Evolutionary conservation across 192 early-diverging fungal species (phyloP).

Genomic region (Irineochytrium annulatum): DNA sequence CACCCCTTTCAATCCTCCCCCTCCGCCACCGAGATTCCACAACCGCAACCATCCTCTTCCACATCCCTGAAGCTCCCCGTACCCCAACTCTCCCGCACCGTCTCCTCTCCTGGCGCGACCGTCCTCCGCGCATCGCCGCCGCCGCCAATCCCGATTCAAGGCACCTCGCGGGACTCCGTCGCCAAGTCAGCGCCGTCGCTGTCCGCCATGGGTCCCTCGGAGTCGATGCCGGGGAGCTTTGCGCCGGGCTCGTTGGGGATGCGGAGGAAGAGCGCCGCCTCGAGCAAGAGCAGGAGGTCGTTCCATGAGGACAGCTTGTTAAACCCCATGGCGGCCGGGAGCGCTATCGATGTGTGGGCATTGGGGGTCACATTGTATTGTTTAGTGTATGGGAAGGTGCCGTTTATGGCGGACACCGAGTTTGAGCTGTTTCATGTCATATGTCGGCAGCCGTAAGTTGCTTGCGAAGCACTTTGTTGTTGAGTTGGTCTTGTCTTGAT

Average conservation of each 20-base stretch:
- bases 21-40: too few species aligned
- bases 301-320: neutral
- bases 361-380: slow-evolving; percentile 95
- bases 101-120: neutral
- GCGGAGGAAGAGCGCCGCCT: too few species aligned
- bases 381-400: slow-evolving; percentile 84
- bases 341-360: slow-evolving; percentile 97
- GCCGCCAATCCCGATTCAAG: too few species aligned
- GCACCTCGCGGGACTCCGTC: too few species aligned
- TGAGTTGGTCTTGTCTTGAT: slow-evolving; percentile 10
- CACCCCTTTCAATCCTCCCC: too few species aligned
- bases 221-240: too few species aligned
- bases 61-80: too few species aligned
- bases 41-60: too few species aligned
- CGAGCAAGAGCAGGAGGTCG: too few species aligned
- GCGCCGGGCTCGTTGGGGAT: too few species aligned
- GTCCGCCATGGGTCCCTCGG: too few species aligned
- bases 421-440: slow-evolving; percentile 95
- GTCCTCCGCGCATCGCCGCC: neutral
- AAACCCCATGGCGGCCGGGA: slow-evolving; percentile 35
- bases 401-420: slow-evolving; percentile 91
- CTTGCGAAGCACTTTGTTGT: slow-evolving; percentile 25
- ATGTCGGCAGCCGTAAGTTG: slow-evolving; percentile 61
- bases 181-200: too few species aligned
- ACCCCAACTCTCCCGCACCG: neutral